phyloP scores from a whole-genome alignment of 345 rosid species.

The Pistacia vera region DNA sequence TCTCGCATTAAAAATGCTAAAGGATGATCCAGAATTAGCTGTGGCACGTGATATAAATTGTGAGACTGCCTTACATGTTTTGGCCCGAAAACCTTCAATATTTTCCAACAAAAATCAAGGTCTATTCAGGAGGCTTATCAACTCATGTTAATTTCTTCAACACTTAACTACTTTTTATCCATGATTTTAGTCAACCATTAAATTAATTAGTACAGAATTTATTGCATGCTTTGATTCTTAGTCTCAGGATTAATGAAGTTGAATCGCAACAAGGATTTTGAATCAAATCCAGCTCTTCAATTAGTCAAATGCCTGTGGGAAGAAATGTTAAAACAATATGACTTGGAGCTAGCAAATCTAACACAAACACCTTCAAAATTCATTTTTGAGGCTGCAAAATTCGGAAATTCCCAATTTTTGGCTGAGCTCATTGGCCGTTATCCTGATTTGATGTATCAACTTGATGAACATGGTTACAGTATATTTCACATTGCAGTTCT shows the following conservation, averaged over 20 bases:
- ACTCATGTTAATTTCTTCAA: neutral
- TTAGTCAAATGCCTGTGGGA: neutral
- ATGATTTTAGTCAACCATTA: too few relatives aligned
- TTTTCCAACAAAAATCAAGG: neutral
- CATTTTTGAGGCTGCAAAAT: neutral
- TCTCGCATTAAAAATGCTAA: too few relatives aligned
- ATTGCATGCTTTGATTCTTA: neutral
- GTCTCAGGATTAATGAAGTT: neutral
- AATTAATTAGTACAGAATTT: neutral
- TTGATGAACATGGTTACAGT: too few relatives aligned
- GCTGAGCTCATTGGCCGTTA: neutral
- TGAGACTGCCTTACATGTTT: neutral
- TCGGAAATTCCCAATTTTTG: neutral
- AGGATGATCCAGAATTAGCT: neutral
- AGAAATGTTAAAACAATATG: neutral
- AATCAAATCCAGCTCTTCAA: neutral
- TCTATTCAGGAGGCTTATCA: neutral
- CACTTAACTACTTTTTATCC: neutral
- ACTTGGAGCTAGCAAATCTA: neutral
- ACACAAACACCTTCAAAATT: neutral
- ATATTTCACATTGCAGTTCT: too few relatives aligned
- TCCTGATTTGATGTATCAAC: too few relatives aligned
- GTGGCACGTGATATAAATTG: neutral
- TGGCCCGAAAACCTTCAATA: neutral
- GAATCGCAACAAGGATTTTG: neutral